Base-by-base conservation (phyloP, 1,139 yeast species). In the Candida sanyaensis region DNA sequence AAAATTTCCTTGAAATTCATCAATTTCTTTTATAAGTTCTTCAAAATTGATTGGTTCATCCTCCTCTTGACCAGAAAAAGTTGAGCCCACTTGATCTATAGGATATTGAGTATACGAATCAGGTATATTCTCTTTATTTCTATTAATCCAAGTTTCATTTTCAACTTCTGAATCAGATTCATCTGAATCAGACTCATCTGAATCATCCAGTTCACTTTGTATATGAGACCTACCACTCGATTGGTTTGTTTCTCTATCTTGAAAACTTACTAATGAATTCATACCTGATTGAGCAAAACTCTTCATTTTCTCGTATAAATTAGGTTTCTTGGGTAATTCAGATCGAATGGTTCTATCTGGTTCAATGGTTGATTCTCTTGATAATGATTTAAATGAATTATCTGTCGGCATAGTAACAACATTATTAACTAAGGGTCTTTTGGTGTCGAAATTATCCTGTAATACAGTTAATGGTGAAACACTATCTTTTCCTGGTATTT, bases 1-100 rank as follows among this genome's bases (percentile, higher is more conserved):
- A 52, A 70, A 66, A 26, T 60, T 62, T 41, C 52, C 62, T 51
- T 71, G 75, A 48, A 71, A 68, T 9, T 63, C 68, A 33, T 62
- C 61, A 42, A 71, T 65, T 46, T 71, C 75, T 24, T 60, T 52
- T 50, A 69, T 55, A n/a, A 66, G 61, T 4, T 61, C 62, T 6
- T 61, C 52, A 23, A 64, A 43, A 36, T 57, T 49, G 7, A 39
- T 32, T 1, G 43, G 23, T 23, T 24, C 31, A 9, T 33, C 34
- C n/a, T 12, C 33, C 21, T 23, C 37, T 8, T 26, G 33, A 9
- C n/a, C 28, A 9, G 23, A 4, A 7, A 12, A 3, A 9, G 12
- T 8, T 12, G 12, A 5, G 8, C 28, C 9, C 10, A 28, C 28
- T 39, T 43, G 50, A 12, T 55, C 59, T 9, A 50, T 42, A n/a